These are phyloP conservation scores for Ceratocystis cacaofunesta DNA, from an alignment of 2,329 filamentous ascomycete genomes.

Conservation along the genomic window DNA sequence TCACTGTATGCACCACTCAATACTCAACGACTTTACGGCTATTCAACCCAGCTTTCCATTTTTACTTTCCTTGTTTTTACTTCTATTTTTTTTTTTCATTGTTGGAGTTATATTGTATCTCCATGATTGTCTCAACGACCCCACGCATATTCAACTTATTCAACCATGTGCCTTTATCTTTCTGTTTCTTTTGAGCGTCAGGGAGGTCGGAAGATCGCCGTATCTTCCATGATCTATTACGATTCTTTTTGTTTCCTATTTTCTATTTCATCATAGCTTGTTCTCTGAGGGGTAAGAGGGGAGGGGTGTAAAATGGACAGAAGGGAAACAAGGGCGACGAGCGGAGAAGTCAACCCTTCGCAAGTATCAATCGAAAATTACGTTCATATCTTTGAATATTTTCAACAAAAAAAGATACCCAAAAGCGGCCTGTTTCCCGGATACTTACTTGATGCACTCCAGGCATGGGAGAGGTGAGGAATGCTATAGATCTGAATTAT, in stretches of 20 bases:
- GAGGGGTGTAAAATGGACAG: background rate
- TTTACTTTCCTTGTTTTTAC: conserved; percentile 2
- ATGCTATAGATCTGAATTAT: background rate
- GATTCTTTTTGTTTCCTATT: background rate
- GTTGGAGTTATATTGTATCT: background rate
- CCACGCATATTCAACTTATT: conserved; percentile 12
- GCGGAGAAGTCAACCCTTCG: background rate
- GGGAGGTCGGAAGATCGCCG: background rate
- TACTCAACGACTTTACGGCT: conserved; percentile 17
- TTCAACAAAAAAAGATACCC: conserved; percentile 2
- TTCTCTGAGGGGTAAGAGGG: background rate
- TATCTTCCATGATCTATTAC: background rate
- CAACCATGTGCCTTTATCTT: conserved; percentile 6
- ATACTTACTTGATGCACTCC: background rate
- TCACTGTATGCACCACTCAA: conserved; percentile 2
- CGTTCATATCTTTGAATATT: background rate
- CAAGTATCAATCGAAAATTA: background rate
- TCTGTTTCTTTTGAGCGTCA: conserved; percentile 3
- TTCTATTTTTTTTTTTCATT: background rate
- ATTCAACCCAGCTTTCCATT: conserved; percentile 17
- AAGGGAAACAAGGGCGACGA: background rate
- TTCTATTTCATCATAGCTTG: background rate
- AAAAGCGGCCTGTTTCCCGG: background rate
- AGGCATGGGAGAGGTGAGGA: background rate
- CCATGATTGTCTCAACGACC: conserved; percentile 13